Conservation (phyloP, 2,329 filamentous ascomycete species). For the Catunica adiposa region DNA sequence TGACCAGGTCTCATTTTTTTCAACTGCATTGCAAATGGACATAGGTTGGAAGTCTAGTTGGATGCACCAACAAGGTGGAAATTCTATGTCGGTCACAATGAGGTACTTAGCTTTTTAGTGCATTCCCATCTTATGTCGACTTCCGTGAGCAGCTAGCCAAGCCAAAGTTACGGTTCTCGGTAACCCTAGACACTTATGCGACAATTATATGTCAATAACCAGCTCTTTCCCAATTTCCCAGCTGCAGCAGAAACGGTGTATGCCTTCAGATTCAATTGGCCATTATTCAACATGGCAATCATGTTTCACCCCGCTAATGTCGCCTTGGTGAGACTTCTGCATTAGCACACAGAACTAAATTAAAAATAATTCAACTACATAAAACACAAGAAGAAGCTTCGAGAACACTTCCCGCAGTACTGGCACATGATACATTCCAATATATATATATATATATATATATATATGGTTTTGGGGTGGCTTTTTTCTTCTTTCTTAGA, state of each 20-base stretch:
- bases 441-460: too few relatives aligned
- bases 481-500: too few relatives aligned
- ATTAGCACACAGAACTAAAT: background rate
- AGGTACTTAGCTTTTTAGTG: too few relatives aligned
- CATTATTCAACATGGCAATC: background rate
- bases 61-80: too few relatives aligned
- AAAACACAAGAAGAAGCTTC: background rate
- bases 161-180: background rate
- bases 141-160: too few relatives aligned
- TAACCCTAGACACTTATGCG: background rate
- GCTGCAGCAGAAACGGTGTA: background rate
- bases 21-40: background rate
- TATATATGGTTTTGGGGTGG: too few relatives aligned
- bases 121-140: too few relatives aligned
- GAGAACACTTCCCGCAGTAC: background rate
- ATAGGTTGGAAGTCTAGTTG: background rate
- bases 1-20: background rate
- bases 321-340: background rate
- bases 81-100: too few relatives aligned
- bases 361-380: background rate
- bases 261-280: background rate
- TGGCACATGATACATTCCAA: background rate
- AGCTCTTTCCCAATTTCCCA: background rate
- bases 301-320: background rate
- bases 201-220: background rate